Conservation (phyloP, 805 yeast species). For the Pichia exigua region DNA sequence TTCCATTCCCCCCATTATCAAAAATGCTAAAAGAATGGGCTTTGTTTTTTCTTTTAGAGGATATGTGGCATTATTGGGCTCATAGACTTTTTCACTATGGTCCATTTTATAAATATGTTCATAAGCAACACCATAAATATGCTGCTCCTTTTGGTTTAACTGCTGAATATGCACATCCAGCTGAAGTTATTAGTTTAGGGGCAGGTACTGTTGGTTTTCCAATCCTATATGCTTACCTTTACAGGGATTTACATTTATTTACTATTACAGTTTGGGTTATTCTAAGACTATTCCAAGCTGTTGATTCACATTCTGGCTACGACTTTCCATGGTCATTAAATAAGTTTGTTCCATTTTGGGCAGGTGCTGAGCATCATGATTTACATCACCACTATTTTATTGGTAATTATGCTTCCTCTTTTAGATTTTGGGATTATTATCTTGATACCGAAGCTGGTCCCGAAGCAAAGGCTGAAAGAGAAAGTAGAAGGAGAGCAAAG, state of each 20-base stretch:
- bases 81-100: slow-evolving; percentile 52
- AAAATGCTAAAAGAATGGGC: slow-evolving; percentile 39
- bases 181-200: slow-evolving; percentile 50
- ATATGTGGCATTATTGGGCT: slow-evolving; percentile 55
- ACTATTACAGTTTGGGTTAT: slow-evolving; percentile 47
- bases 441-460: slow-evolving; percentile 53
- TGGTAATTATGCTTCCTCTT: slow-evolving; percentile 50
- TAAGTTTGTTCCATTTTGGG: slow-evolving; percentile 53
- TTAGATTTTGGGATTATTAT: slow-evolving; percentile 50
- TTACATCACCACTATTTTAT: slow-evolving; percentile 53
- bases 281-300: slow-evolving; percentile 49
- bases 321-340: slow-evolving; percentile 57
- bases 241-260: slow-evolving; percentile 42
- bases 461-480: slow-evolving; percentile 41
- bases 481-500: slow-evolving; percentile 32
- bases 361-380: slow-evolving; percentile 59
- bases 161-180: slow-evolving; percentile 56
- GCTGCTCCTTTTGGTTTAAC: slow-evolving; percentile 58
- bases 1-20: slow-evolving; percentile 43
- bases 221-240: slow-evolving; percentile 42
- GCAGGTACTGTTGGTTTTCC: slow-evolving; percentile 58
- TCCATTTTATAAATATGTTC: slow-evolving; percentile 47
- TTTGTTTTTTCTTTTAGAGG: slow-evolving; percentile 46
- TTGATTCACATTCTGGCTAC: slow-evolving; percentile 55
- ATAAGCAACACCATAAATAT: slow-evolving; percentile 53